Evolutionary conservation across 1,139 yeast genomes (phyloP), one percentile per base, ranked within the genome.

Genomic region (Blastobotrys elegans): DNA sequence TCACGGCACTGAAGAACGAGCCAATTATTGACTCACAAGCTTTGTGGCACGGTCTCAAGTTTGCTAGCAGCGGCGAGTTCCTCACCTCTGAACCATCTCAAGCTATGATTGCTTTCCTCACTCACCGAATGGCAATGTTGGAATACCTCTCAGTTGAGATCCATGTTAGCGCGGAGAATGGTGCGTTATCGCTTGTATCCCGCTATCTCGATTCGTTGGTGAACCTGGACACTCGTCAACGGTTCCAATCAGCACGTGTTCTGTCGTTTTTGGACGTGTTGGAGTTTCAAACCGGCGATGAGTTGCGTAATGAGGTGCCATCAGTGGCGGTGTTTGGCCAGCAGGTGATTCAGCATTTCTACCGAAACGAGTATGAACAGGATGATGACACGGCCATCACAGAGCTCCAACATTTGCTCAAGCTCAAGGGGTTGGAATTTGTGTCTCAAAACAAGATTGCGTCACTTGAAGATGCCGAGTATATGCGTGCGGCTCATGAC

Each of bases 101-200:
- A 30, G 73, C 95, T 0, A 70, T 87, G 47, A 69, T 80, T 39
- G 71, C 81, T 0, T 84, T 86, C 56, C 73, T 84, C 49, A 74
- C 71, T 39, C 83, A 80, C 55, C 74, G 95, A 59, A 76, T 80
- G 40, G 69, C 74, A 24, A 68, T 84, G 6, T 68, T 87, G 30
- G 86, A 84, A 54, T 80, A 81, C 56, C 66, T 87, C 48, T 77
- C 92, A n/a, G 66, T 84, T 49, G 94, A 87, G 55, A 71, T 88
- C 29, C 89, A 84, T 59, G 74, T 74, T 49, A 71, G 80, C n/a
- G 74, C 82, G 16, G 59, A 57, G 2, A 58, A 62, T 27, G 79
- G 80, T 1, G 76, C 87, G 0, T 65, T 76, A 1, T 73, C 84
- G 1, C 73, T 81, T 52, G 76, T 79, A 24, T 71, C 74, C 21